Conservation (phyloP, 2,329 filamentous ascomycete species). For the Claviceps purpurea region DNA sequence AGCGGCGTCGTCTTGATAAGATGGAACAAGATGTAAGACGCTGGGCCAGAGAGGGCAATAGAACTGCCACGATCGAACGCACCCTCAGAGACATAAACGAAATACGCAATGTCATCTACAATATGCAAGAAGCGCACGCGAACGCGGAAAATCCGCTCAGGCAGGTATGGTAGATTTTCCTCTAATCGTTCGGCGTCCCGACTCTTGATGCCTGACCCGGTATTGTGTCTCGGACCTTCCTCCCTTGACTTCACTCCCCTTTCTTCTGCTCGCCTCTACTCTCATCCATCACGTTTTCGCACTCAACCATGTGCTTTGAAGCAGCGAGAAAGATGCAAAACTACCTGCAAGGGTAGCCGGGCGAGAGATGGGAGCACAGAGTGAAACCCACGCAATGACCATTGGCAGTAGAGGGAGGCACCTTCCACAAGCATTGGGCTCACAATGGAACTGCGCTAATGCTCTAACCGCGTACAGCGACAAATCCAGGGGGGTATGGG, state of each 20-base stretch:
- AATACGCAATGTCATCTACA: slow-evolving; percentile 45
- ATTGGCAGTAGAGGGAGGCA: not conserved
- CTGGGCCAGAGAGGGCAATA: slow-evolving; percentile 66
- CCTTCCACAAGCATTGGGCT: slow-evolving; percentile 7
- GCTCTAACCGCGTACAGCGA: slow-evolving; percentile 8
- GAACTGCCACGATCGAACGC: slow-evolving; percentile 57
- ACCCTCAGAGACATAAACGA: slow-evolving; percentile 56
- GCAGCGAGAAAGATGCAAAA: slow-evolving; percentile 5
- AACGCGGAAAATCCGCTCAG: slow-evolving; percentile 21
- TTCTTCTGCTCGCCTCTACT: not conserved
- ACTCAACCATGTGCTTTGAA: not conserved
- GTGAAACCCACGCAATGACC: not conserved
- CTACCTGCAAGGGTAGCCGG: not conserved
- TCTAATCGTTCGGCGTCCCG: not conserved
- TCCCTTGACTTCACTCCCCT: not conserved
- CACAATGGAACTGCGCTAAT: slow-evolving; percentile 9
- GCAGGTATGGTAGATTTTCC: slow-evolving; percentile 12
- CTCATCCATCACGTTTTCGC: not conserved
- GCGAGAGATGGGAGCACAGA: not conserved
- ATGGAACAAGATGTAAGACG: slow-evolving; percentile 62
- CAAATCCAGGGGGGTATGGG: not conserved
- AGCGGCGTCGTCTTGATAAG: slow-evolving; percentile 60
- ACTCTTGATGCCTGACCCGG: too few species aligned
- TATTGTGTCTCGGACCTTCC: too few species aligned
- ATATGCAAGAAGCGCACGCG: slow-evolving; percentile 29